Conservation (phyloP, 305 asterid genomes). For the Fraxinus floribunda region DNA sequence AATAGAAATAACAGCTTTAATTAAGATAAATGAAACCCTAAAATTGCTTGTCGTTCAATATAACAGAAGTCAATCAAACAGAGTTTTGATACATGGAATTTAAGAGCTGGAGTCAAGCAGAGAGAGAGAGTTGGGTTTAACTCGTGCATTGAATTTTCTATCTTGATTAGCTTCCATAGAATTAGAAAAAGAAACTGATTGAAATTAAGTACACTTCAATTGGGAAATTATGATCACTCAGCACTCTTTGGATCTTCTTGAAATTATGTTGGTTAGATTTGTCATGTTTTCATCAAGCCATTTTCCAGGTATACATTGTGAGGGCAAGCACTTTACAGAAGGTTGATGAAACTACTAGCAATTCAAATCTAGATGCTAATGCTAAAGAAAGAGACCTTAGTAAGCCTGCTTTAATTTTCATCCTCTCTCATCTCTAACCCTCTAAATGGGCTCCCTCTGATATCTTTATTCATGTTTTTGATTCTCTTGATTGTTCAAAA, state of each 20-base stretch:
- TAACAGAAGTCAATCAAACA: neutral
- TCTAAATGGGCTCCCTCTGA: neutral
- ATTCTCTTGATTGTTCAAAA: neutral
- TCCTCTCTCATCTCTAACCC: neutral
- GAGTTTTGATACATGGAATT: neutral
- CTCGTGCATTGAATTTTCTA: neutral
- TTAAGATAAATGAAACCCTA: neutral
- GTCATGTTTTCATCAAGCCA: neutral
- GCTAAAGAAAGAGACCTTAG: neutral
- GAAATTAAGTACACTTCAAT: neutral
- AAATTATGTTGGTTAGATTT: neutral
- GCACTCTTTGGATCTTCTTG: neutral
- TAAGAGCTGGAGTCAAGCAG: neutral
- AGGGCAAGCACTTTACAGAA: neutral
- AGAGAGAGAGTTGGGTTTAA: neutral
- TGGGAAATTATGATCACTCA: neutral
- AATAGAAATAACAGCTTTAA: neutral
- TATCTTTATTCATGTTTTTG: neutral
- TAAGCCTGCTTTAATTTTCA: neutral
- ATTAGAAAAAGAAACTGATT: neutral
- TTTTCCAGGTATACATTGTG: neutral
- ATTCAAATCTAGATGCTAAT: neutral
- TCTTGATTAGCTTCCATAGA: neutral
- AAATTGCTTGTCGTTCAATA: neutral
- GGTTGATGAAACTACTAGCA: neutral